Percentiles rank a stretch among this genome's conserved stretches.
Conservation (phyloP, 1,139 yeast species). For the Pichia sp. region DNA sequence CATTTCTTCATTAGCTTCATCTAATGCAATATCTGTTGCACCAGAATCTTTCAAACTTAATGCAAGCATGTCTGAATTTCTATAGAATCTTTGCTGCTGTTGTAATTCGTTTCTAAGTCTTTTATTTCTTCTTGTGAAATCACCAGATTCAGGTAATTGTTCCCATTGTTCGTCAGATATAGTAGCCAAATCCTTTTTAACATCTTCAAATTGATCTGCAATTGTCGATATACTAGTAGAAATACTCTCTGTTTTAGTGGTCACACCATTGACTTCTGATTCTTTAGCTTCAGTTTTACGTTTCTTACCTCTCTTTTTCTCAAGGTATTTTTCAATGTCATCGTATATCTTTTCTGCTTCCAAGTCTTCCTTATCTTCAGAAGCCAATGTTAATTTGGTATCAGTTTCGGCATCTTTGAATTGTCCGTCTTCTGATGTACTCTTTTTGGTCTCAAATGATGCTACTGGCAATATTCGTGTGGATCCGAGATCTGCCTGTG, state of each 20-base stretch:
- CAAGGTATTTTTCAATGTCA: constrained; percentile 50
- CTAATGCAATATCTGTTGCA: constrained; percentile 27
- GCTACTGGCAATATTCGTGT: constrained; percentile 41
- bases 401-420: constrained; percentile 16
- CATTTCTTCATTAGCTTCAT: constrained; percentile 11
- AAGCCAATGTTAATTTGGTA: constrained; percentile 31
- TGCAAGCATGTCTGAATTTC: constrained; percentile 75
- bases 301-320: constrained; percentile 13
- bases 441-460: constrained; percentile 34
- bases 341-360: constrained; percentile 77
- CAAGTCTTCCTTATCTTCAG: constrained; percentile 52
- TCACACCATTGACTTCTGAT: constrained; percentile 3
- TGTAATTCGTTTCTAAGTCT: constrained; percentile 64
- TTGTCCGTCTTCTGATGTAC: constrained; percentile 17
- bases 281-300: constrained; percentile 1
- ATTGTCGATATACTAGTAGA: constrained; percentile 33
- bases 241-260: constrained; percentile 7
- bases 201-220: constrained; percentile 48
- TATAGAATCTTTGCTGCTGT: constrained; percentile 67
- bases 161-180: constrained; percentile 79
- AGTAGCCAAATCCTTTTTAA: constrained; percentile 58
- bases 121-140: constrained; percentile 77
- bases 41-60: constrained; percentile 33
- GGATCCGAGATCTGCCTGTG: constrained; percentile 73
- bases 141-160: constrained; percentile 83